Percentiles rank a stretch among this genome's conserved stretches.
Conservation (phyloP, 2,329 filamentous ascomycete genomes). For the Dothistroma septosporum region DNA sequence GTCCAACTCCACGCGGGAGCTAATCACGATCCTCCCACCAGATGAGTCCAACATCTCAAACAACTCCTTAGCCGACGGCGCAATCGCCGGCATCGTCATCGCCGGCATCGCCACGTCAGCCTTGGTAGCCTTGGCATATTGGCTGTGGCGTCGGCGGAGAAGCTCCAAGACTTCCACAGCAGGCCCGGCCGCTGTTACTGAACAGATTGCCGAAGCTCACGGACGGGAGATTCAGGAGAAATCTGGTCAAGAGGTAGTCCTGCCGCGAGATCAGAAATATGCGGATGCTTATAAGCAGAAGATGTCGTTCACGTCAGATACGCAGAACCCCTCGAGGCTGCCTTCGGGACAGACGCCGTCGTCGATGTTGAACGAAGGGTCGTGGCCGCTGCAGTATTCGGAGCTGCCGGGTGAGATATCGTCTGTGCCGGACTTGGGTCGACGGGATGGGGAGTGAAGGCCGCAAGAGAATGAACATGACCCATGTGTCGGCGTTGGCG, state of each 20-base stretch:
- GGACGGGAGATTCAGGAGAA: not conserved
- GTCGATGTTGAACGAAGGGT: not conserved
- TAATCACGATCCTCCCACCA: slow-evolving; percentile 4
- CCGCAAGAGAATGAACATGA: not conserved
- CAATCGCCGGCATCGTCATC: slow-evolving; percentile 15
- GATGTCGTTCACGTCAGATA: not conserved
- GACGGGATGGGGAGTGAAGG: not conserved
- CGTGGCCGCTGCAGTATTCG: not conserved
- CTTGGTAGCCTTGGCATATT: not conserved
- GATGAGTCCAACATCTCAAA: not conserved
- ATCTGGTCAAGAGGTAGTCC: not conserved
- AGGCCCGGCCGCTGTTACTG: not conserved
- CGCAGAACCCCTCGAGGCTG: not conserved
- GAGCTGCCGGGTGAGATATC: not conserved
- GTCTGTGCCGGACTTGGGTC: not conserved
- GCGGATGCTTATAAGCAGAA: not conserved
- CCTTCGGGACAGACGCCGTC: not conserved
- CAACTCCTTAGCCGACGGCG: slow-evolving; percentile 6
- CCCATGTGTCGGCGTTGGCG: too few species aligned
- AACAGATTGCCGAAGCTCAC: not conserved
- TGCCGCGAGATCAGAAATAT: not conserved
- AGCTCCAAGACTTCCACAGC: not conserved
- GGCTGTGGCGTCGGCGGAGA: not conserved
- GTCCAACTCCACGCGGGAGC: slow-evolving; percentile 1
- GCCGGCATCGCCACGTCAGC: slow-evolving; percentile 2